A percentile compares a stretch with the other conserved stretches of the same genome.
phyloP scores from a whole-genome alignment of 2,329 filamentous ascomycete genomes.

The Colletotrichum trifolii region DNA sequence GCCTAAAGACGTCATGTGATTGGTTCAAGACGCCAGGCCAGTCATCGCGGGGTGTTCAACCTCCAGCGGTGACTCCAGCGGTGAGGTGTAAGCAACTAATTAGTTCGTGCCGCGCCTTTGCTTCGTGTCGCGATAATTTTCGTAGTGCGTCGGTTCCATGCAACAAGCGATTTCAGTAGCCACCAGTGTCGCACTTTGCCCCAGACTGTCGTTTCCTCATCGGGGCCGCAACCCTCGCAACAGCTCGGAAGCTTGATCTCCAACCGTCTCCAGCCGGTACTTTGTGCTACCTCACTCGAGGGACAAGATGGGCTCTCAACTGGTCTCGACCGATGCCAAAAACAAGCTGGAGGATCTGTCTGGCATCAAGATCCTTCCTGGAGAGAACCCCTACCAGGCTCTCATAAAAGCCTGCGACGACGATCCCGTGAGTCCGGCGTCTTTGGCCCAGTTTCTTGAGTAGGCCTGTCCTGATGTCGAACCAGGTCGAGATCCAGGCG shows the following conservation, averaged over 20 bases:
- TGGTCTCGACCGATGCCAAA: conserved; percentile 54
- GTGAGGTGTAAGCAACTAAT: too few relatives aligned
- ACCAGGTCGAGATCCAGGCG: conserved; percentile 73
- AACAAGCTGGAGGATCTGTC: conserved; percentile 68
- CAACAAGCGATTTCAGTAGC: too few relatives aligned
- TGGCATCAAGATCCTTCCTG: conserved; percentile 59
- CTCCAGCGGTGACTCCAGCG: too few relatives aligned
- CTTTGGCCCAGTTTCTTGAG: not conserved
- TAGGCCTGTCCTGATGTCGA: conserved; percentile 2
- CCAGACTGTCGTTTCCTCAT: too few relatives aligned
- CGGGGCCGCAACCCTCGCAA: not conserved
- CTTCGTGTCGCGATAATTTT: too few relatives aligned
- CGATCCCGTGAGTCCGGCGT: conserved; percentile 65
- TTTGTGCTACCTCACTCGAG: not conserved
- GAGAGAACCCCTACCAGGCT: conserved; percentile 80
- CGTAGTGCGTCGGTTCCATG: too few relatives aligned
- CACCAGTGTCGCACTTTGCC: too few relatives aligned
- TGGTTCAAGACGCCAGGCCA: too few relatives aligned
- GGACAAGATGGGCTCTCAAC: conserved; percentile 47
- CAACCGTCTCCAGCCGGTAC: too few relatives aligned
- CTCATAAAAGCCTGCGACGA: conserved; percentile 76
- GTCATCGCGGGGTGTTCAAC: too few relatives aligned
- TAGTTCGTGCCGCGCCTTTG: too few relatives aligned
- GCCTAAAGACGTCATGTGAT: too few relatives aligned
- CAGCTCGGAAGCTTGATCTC: not conserved